Base-by-base conservation (phyloP, 1,284 basidiomycete genomes). In the Pascua sp. region DNA sequence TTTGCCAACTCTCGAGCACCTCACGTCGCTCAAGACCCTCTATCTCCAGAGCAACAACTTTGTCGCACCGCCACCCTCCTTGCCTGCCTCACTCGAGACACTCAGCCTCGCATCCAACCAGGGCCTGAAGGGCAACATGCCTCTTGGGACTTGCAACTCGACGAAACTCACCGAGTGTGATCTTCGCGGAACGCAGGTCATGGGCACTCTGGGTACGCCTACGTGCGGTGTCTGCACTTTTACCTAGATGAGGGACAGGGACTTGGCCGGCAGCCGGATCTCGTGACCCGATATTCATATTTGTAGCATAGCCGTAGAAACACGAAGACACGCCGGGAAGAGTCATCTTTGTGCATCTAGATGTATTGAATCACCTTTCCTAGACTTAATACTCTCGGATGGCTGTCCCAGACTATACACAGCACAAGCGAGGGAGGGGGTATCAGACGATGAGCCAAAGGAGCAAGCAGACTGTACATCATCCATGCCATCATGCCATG, bases 251-350 rank as follows among this genome's bases (percentile, higher is more conserved):
- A 32, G 47, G 11, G 43, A 46, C 51, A 64, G 56, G 50, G 62
- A 67, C 45, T 69, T 67, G 69, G 64, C 67, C 16, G 67, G 64
- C 43, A n/a, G n/a, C n/a, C n/a, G n/a, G n/a, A n/a, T n/a, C n/a
- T n/a, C n/a, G n/a, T n/a, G n/a, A n/a, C n/a, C n/a, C n/a, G n/a
- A n/a, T n/a, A 32, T 32, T 32, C 24, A 32, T 4, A 32, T 32
- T 32, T 32, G 24, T 32, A 32, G 24, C 24, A 32, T 32, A 32
- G 24, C 3, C 24, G 24, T 7, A 32, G 24, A 32, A 32, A 32
- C 24, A 32, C 24, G 24, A 32, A 32, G 24, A 32, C 24, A 32
- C 3, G 7, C 24, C 7, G 24, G 24, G 24, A 32, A 32, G 24
- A 32, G 24, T 32, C 24, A 7, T 7, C 24, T 32, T 7, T 32